These are phyloP conservation scores for Fusarium verrucosum DNA, from an alignment of 2,329 filamentous ascomycete genomes.

Conservation along the genomic window DNA sequence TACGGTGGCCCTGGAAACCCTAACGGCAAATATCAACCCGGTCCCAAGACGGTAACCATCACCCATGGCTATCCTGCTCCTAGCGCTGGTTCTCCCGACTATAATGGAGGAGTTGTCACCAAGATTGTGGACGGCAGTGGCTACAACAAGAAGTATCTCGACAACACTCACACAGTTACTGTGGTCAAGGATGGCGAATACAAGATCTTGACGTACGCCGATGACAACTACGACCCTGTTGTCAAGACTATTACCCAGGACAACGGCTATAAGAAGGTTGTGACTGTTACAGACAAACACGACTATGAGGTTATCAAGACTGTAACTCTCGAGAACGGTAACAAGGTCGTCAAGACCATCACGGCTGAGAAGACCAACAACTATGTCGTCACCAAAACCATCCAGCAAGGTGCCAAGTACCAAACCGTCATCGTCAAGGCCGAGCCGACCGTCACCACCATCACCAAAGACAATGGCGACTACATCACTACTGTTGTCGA, in stretches of 20 bases:
- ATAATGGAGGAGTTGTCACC: conserved; percentile 19
- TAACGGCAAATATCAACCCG: conserved; percentile 10
- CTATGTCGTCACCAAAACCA: conserved; percentile 36
- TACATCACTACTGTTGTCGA: conserved; percentile 32
- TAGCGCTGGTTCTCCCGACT: conserved; percentile 17
- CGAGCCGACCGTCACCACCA: conserved; percentile 25
- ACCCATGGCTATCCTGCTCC: conserved; percentile 13
- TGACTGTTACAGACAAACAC: conserved; percentile 9
- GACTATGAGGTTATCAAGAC: conserved; percentile 19
- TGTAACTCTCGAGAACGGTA: conserved; percentile 23
- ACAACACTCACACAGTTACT: conserved; percentile 22
- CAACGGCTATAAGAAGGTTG: conserved; percentile 27
- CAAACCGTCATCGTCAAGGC: conserved; percentile 37
- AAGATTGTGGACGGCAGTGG: conserved; percentile 10
- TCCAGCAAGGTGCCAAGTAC: conserved; percentile 37
- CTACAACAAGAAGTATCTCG: not conserved
- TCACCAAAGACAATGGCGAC: conserved; percentile 35
- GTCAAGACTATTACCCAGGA: conserved; percentile 28
- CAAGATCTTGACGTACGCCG: conserved; percentile 31
- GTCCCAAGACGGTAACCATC: conserved; percentile 28
- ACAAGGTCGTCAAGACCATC: conserved; percentile 30
- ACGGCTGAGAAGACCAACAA: conserved; percentile 26
- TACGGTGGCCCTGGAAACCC: conserved; percentile 17
- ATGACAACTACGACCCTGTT: conserved; percentile 5
- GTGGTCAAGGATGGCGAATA: conserved; percentile 29